Conservation (phyloP, 225 moss, liverwort and hornwort genomes). For the Asterella californica region DNA sequence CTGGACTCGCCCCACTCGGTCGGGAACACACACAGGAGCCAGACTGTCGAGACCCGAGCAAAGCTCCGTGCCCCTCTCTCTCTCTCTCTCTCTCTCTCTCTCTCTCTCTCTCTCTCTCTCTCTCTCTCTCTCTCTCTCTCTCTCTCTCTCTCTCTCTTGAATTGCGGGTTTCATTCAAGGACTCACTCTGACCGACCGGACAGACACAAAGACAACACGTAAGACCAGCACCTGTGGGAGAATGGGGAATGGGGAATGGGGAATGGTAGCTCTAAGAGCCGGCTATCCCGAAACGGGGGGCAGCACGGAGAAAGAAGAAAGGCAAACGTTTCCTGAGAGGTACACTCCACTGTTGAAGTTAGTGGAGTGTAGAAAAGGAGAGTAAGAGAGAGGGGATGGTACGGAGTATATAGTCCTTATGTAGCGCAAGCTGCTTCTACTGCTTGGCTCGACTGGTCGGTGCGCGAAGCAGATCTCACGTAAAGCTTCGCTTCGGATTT, state of each 20-base stretch:
- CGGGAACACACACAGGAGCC: not conserved
- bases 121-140: too few relatives aligned
- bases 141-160: not conserved
- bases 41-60: not conserved
- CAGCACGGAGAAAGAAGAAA: not conserved
- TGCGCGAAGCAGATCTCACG: not conserved
- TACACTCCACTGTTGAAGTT: not conserved
- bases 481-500: not conserved
- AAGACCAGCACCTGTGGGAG: not conserved
- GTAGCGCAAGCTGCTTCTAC: not conserved
- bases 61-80: not conserved
- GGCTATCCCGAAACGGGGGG: not conserved
- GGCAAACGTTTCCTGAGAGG: not conserved
- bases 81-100: too few relatives aligned
- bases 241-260: too few relatives aligned
- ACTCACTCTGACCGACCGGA: not conserved
- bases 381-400: not conserved
- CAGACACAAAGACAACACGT: not conserved
- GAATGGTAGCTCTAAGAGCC: not conserved
- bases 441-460: conserved; percentile 12
- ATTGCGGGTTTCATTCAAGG: not conserved
- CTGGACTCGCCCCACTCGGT: not conserved
- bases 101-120: too few relatives aligned
- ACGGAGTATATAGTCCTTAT: not conserved
- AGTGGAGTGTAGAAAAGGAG: not conserved